Evolutionary conservation across 306 rosid species (phyloP), one percentile per base, ranked within the genome.

Genomic region (Sechiopsis laciniata): DNA sequence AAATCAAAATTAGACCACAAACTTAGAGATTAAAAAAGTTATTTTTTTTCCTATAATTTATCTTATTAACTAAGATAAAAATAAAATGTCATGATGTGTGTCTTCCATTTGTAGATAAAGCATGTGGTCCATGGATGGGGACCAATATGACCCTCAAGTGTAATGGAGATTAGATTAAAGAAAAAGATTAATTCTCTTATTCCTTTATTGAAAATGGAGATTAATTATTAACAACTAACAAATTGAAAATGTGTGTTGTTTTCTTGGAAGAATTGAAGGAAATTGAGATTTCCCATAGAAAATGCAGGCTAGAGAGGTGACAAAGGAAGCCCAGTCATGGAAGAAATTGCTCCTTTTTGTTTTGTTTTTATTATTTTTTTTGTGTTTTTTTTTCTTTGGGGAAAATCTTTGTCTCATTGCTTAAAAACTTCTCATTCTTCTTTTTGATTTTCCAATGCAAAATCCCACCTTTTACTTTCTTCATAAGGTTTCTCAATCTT

Each of bases 231-330:
- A 58, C 15, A 59, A 59, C 42, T 9, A 40, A n/a, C 12, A 20
- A 45, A 19, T 67, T 64, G 21, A 10, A 24, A 59, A 59, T 64
- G 29, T 66, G 26, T 46, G 29, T 10, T 0, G 0, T 37, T 62
- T 64, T 64, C 70, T 64, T 64, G 70, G 51, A 64, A 64, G 26
- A 64, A 37, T 22, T 22, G 12, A 69, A 69, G 73, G 55, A 69
- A 48, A 46, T 50, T 50, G 20, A 69, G 58, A 24, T 12, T 69
- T 48, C 73, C 73, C 21, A 50, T 22, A 14, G 20, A 20, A 20
- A 50, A 13, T 69, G 73, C 73, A 13, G 17, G 32, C 35, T 67
- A 2, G 6, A 19, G 0, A 42, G 71, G 72, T 67, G 37, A 67
- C 72, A 67, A 45, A 46, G n/a, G 9, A 20, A 67, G 35, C 55